A percentile compares a stretch with the other conserved stretches of the same genome.
Conservation (phyloP, 306 rosid species). For the Lathyrus aphaca region DNA sequence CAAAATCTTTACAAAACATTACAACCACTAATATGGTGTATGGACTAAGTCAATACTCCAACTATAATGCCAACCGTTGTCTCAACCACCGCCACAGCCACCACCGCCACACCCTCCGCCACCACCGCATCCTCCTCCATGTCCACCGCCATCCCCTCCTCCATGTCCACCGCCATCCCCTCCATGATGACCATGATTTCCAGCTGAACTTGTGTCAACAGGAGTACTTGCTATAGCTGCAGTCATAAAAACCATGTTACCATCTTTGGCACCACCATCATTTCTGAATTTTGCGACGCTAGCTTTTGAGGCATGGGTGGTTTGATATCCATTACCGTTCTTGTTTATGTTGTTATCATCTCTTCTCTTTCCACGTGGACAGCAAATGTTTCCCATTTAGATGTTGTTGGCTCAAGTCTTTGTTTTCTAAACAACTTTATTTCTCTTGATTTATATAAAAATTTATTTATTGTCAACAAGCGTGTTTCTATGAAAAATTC, state of each 20-base stretch:
- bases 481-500: too few relatives aligned
- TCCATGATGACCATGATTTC: background rate
- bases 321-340: background rate
- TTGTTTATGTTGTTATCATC: background rate
- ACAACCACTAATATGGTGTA: background rate
- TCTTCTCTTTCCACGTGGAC: background rate
- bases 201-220: background rate
- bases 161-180: background rate
- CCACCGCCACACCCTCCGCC: background rate
- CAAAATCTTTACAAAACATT: background rate
- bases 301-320: background rate
- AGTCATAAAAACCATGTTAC: conserved; percentile 6
- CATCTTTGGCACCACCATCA: background rate
- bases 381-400: conserved; percentile 8
- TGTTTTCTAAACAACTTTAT: background rate
- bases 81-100: background rate
- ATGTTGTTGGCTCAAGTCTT: background rate
- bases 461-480: background rate
- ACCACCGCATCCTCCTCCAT: background rate
- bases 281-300: background rate
- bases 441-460: background rate
- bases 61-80: background rate
- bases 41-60: background rate
- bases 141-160: background rate
- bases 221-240: background rate